Base-by-base conservation (phyloP, 2,329 filamentous ascomycete species). In the Sclerotinia trifoliorum region DNA sequence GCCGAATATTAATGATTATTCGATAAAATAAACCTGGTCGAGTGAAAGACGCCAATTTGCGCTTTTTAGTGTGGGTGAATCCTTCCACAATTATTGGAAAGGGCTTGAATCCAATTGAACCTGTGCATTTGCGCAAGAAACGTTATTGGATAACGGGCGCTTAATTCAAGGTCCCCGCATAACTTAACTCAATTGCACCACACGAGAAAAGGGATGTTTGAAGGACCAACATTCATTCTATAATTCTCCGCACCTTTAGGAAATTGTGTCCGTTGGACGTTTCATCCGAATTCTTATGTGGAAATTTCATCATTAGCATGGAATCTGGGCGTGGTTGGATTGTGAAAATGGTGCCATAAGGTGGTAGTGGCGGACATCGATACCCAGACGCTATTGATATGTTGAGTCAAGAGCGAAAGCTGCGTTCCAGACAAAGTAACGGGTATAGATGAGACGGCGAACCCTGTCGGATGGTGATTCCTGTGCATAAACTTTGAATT, bases 1-100 rank as follows among this genome's bases (percentile, higher is more conserved):
- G 48, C 54, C 48, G 26, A 52, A 54, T 67, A 65, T 62, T 54
- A 67, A 35, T 52, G 15, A 15, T 62, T 42, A 54, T 62, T 46
- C 7, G 24, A 48, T 44, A 44, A 42, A 42, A 54, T 52, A 62
- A 49, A 44, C 39, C 58, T 67, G 35, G 56, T 66, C 42, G 42
- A 60, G 35, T 24, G n/a, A 62, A 19, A 62, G 48, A 54, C 15
- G 26, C 48, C 39, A 42, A n/a, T 29, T 67, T 54, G 65, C 48
- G 15, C 48, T 62, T 62, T 61, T 65, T 39, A 44, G 56, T 67
- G 65, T 62, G 65, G 65, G 13, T 62, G 57, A 62, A 67, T 66
- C 54, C 56, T 46, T 62, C 56, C 57, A 67, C 49, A 39, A 52
- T 67, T 62, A 67, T 67, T 67, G 65, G 35, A 67, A 67, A 44